Percentiles rank a stretch among this genome's conserved stretches.
Evolutionary conservation across 768 basidiomycete genomes (phyloP).

Genomic region (Lenzites betulinus): DNA sequence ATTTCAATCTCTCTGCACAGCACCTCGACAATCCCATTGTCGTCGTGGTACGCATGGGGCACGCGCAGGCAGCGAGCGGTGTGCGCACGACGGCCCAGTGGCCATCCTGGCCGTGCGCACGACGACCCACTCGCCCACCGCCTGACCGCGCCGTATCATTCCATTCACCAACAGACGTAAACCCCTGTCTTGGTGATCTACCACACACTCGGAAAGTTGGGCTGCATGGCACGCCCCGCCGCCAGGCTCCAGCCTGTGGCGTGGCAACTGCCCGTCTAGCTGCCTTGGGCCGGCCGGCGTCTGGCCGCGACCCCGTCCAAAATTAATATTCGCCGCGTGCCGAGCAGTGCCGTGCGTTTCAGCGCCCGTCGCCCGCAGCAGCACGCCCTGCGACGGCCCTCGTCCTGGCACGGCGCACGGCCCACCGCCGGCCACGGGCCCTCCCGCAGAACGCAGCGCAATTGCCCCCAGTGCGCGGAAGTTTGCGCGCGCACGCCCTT

Average conservation of each 20-base stretch:
- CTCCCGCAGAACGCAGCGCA: constrained; percentile 5
- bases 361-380: constrained; percentile 15
- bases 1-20: constrained; percentile 21
- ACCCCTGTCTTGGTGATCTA: constrained; percentile 21
- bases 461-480: constrained; percentile 10
- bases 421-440: constrained; percentile 2
- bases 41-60: background rate
- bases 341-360: constrained; percentile 29
- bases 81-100: too few relatives aligned
- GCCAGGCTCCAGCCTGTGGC: constrained; percentile 15
- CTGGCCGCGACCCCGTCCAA: constrained; percentile 11
- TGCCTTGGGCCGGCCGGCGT: constrained; percentile 16
- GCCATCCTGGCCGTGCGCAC: too few relatives aligned
- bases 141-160: constrained; percentile 16
- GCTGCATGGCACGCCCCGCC: constrained; percentile 9
- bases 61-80: too few relatives aligned
- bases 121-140: background rate
- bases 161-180: constrained; percentile 19
- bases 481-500: constrained; percentile 15
- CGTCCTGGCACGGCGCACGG: too few relatives aligned
- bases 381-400: too few relatives aligned
- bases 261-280: constrained; percentile 17
- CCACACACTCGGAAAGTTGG: constrained; percentile 19
- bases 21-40: constrained; percentile 15
- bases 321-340: constrained; percentile 21